These are phyloP conservation scores for Gaultheria prostrata DNA, from an alignment of 148 eudicot species.

Conservation along the genomic window DNA sequence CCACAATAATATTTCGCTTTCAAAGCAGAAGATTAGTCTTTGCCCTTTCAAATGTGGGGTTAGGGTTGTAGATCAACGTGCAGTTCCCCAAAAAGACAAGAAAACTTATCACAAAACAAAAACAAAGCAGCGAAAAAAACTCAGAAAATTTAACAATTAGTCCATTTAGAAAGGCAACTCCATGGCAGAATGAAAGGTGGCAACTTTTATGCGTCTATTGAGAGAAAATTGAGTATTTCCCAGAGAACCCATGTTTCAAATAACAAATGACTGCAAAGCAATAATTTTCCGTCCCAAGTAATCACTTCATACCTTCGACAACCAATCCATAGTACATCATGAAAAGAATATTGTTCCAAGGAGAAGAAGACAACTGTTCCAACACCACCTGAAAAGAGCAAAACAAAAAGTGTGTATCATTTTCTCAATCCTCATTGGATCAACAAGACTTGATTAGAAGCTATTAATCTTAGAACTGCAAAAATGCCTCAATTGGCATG, in stretches of 20 bases:
- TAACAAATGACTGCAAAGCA: neutral
- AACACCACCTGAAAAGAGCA: conserved; percentile 38
- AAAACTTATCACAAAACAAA: neutral
- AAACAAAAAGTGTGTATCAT: neutral
- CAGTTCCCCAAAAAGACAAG: neutral
- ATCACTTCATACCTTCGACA: conserved; percentile 47
- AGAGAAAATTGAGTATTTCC: neutral
- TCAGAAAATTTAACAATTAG: neutral
- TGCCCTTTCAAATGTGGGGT: neutral
- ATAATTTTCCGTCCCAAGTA: neutral
- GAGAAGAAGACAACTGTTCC: conserved; percentile 61
- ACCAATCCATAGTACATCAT: conserved; percentile 63
- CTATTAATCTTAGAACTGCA: neutral
- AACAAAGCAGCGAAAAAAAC: neutral
- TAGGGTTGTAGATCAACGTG: neutral
- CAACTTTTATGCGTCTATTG: neutral
- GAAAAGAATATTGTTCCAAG: conserved; percentile 66
- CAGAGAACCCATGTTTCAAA: neutral
- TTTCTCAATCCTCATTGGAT: neutral
- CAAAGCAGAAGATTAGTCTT: neutral
- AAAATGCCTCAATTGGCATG: neutral
- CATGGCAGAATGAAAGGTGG: neutral
- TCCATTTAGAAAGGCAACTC: neutral
- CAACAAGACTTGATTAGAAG: neutral
- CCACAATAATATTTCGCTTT: neutral